Evolutionary conservation across 225 moss, liverwort and hornwort genomes (phyloP).

Genomic region (Takakia lepidozioides): DNA sequence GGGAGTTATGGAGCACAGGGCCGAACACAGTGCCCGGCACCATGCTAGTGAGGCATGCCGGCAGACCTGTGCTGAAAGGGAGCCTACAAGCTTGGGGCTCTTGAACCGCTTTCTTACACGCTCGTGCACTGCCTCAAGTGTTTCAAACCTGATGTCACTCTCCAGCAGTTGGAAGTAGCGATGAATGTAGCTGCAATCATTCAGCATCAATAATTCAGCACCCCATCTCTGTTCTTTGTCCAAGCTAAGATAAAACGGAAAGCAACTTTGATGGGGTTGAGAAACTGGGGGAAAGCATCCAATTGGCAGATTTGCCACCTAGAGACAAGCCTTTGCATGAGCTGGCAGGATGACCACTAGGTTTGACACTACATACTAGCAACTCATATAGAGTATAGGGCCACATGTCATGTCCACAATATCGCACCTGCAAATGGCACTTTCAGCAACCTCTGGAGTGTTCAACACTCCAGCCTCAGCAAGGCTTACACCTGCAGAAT

Average conservation of each 20-base stretch:
- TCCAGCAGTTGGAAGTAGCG: constrained; percentile 75
- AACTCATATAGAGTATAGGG: too few relatives aligned
- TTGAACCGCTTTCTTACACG: constrained; percentile 91
- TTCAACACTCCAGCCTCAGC: constrained; percentile 67
- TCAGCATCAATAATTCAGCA: too few relatives aligned
- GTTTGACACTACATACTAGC: too few relatives aligned
- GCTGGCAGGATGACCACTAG: too few relatives aligned
- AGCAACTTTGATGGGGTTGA: too few relatives aligned
- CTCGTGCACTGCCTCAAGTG: constrained; percentile 82
- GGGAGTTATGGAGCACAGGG: constrained; percentile 76
- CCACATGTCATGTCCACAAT: too few relatives aligned
- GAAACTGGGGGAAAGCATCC: too few relatives aligned
- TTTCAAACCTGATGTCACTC: constrained; percentile 66
- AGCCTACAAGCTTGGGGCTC: constrained; percentile 72
- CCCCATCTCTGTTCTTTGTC: too few relatives aligned
- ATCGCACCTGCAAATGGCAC: constrained; percentile 60
- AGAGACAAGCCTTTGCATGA: too few relatives aligned
- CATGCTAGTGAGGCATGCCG: constrained; percentile 88
- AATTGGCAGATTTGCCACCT: too few relatives aligned
- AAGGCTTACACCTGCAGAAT: constrained; percentile 64
- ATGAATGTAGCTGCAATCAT: constrained; percentile 75
- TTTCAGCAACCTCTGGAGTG: constrained; percentile 68
- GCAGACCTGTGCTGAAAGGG: constrained; percentile 78
- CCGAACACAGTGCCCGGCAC: constrained; percentile 84
- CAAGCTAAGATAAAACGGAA: too few relatives aligned